Evolutionary conservation across 306 rosid species (phyloP), one percentile per base, ranked within the genome.

Genomic region (Neltuma alba): DNA sequence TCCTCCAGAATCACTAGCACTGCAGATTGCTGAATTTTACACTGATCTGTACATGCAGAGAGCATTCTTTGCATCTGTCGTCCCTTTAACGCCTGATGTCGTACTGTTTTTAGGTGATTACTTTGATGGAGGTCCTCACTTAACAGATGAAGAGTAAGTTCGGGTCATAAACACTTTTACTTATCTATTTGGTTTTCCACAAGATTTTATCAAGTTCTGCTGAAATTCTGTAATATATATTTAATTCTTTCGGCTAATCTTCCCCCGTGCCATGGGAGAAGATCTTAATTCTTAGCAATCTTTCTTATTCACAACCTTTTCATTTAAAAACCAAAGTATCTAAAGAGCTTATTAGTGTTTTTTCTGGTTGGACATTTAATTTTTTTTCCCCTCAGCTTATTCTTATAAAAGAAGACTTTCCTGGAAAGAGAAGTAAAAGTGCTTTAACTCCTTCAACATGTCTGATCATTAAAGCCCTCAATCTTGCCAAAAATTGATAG

Each of bases 1-100:
- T 80, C 89, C 97, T 71, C 83, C 89, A 70, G 87, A 86, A 71
- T 93, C 98, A 20, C 86, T 91, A 38, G 89, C 92, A 16, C 55
- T 93, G 88, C 94, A 89, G 75, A 72, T 87, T 70, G 91, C 77
- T 16, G 89, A 93, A 72, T 91, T 93, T 88, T 93, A 88, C 87
- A 83, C 97, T 70, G 98, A 93, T 83, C 70, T 91, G 75, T 84
- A 76, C 89, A 93, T 93, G 97, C 92, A 92, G 37, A 82, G 98
- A 82, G 92, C 98, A 34, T 91, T 91, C 86, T 79, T 87, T 80
- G 37, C 89, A 34, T 91, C 97, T 50, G 63, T 93, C 36, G 68
- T 89, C 58, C 94, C 92, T 80, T 84, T 91, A 82, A 81, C 85
- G 61, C 98, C 97, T 16, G 92, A 91, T 67, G 90, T 89, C 38